phyloP scores from a whole-genome alignment of 441 rosid genomes.

The Erysimum pusillum region DNA sequence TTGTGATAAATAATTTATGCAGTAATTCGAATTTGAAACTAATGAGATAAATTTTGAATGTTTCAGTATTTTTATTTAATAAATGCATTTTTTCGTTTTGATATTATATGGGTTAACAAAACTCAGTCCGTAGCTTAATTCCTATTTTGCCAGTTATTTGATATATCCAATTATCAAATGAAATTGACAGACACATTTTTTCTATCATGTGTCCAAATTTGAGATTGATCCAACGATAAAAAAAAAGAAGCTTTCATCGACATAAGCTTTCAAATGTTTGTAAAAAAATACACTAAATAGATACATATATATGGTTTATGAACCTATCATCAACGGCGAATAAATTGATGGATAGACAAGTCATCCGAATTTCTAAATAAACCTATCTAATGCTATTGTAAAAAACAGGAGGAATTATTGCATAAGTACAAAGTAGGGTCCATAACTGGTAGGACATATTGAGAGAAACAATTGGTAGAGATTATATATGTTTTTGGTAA shows the following conservation, averaged over 20 bases:
- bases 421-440: constrained; percentile 40
- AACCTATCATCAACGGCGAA: constrained; percentile 17
- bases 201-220: no score
- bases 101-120: no score
- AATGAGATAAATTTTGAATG: neutral
- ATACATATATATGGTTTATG: neutral
- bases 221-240: no score
- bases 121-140: no score
- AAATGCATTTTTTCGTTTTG: no score
- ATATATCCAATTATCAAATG: no score
- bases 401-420: constrained; percentile 28
- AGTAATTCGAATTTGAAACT: neutral
- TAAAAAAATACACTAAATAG: neutral
- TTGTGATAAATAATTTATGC: neutral
- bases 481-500: constrained; percentile 35
- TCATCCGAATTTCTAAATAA: constrained; percentile 17
- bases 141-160: no score
- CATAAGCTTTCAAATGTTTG: no score
- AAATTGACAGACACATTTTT: no score
- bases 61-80: no score
- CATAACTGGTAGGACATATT: constrained; percentile 35
- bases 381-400: constrained; percentile 6
- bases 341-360: constrained; percentile 24
- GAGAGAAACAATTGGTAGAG: constrained; percentile 38
- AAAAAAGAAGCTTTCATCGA: no score